Conservation (phyloP, 306 rosid species). For the Sechiopsis laciniata region DNA sequence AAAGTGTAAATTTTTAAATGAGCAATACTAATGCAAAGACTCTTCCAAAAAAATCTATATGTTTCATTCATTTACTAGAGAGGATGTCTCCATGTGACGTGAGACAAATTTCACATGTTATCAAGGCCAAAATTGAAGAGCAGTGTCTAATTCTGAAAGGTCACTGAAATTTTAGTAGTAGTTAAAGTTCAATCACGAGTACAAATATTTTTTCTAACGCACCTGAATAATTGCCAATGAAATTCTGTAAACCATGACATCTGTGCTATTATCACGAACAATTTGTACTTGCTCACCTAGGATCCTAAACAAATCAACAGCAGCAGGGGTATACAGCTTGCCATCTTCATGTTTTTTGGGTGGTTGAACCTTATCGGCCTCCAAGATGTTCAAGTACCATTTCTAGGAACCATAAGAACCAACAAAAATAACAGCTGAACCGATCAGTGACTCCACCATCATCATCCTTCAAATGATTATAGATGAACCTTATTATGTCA, state of each 20-base stretch:
- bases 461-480: conserved; percentile 19
- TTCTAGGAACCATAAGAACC: conserved; percentile 45
- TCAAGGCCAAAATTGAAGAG: not conserved
- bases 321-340: conserved; percentile 93
- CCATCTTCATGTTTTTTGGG: conserved; percentile 97
- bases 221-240: conserved; percentile 97
- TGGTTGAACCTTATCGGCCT: conserved; percentile 91
- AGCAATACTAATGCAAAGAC: not conserved
- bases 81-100: not conserved
- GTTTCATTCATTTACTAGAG: not conserved
- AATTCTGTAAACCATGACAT: conserved; percentile 89
- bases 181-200: conserved; percentile 14
- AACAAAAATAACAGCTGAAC: conserved; percentile 22
- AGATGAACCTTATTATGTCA: conserved; percentile 12
- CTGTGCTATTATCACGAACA: conserved; percentile 96
- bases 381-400: conserved; percentile 98
- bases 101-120: not conserved
- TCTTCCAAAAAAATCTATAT: not conserved
- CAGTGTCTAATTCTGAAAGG: conserved; percentile 4
- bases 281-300: conserved; percentile 97
- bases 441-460: conserved; percentile 17
- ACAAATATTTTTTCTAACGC: not conserved
- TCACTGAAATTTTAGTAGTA: not conserved
- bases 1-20: not conserved
- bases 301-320: conserved; percentile 95